phyloP scores from a whole-genome alignment of 352 stramenopile species.

The Pythium rhizo-oryzae region DNA sequence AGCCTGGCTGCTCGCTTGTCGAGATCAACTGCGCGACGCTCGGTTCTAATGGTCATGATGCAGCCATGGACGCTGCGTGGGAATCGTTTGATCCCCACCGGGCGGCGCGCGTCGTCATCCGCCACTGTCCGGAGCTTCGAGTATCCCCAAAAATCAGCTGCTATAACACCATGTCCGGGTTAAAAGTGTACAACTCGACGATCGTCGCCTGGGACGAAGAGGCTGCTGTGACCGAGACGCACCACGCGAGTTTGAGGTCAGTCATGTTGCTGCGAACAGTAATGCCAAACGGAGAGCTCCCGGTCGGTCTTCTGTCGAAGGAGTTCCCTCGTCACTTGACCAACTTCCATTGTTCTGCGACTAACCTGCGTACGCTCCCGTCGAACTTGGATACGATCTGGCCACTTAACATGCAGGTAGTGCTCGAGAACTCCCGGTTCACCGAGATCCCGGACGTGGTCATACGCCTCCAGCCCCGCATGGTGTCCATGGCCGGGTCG shows the following conservation, averaged over 20 bases:
- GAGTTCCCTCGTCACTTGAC: conserved; percentile 11
- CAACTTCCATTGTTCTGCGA: conserved; percentile 11
- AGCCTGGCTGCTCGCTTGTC: conserved; percentile 14
- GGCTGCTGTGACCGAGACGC: neutral
- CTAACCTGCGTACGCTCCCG: conserved; percentile 18
- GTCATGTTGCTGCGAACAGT: conserved; percentile 1
- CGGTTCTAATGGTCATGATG: conserved; percentile 3
- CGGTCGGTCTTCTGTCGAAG: conserved; percentile 1
- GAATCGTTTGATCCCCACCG: neutral
- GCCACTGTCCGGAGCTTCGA: conserved; percentile 12
- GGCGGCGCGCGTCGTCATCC: conserved; percentile 13
- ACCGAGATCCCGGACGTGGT: conserved; percentile 15
- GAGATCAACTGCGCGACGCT: conserved; percentile 21
- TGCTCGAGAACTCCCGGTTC: conserved; percentile 21
- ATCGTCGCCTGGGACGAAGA: neutral
- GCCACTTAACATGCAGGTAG: conserved; percentile 5
- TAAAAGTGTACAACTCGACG: conserved; percentile 29
- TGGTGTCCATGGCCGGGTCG: conserved; percentile 6
- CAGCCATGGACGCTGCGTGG: neutral
- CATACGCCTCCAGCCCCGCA: neutral
- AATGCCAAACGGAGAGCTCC: conserved; percentile 6
- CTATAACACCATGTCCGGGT: neutral
- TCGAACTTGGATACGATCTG: conserved; percentile 4
- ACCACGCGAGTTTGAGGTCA: neutral
- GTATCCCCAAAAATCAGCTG: neutral